A percentile compares a stretch with the other conserved stretches of the same genome.
Conservation (phyloP, 2,329 filamentous ascomycete species). For the Chaetomium sp. region DNA sequence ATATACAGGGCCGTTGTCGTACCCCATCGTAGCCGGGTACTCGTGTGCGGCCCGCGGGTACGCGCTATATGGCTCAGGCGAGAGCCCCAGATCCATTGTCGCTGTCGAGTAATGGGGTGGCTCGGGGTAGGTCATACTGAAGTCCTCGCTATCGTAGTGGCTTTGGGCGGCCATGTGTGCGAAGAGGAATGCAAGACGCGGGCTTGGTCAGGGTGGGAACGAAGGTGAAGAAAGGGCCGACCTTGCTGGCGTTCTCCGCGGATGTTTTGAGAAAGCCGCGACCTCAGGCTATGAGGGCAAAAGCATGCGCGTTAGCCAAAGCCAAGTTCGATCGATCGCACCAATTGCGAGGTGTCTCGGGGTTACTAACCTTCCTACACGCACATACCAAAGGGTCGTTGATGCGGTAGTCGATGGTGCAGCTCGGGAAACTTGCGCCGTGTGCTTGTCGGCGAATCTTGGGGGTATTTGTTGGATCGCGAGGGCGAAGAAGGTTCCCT, state of each 20-base stretch:
- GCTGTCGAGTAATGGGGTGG: conserved; percentile 37
- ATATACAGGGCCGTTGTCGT: conserved; percentile 38
- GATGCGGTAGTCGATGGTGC: neutral
- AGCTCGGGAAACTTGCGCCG: neutral
- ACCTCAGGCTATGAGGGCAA: conserved; percentile 18
- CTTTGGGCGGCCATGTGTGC: conserved; percentile 15
- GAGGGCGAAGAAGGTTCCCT: too few species aligned
- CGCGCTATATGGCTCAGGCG: conserved; percentile 38
- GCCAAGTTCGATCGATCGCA: conserved; percentile 9
- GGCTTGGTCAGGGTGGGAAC: too few species aligned
- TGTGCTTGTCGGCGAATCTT: neutral
- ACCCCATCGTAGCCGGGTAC: conserved; percentile 38
- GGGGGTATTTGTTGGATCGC: neutral
- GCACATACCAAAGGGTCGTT: conserved; percentile 4
- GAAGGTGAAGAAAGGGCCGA: neutral
- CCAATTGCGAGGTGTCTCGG: neutral
- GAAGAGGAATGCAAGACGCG: neutral
- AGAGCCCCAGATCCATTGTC: conserved; percentile 43
- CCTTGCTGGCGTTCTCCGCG: conserved; percentile 3
- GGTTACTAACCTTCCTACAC: conserved; percentile 21
- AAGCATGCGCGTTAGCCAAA: conserved; percentile 15
- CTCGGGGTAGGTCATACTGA: conserved; percentile 40
- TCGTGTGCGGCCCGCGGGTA: conserved; percentile 35
- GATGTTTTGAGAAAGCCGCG: conserved; percentile 13
- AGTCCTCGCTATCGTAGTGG: conserved; percentile 30